These are phyloP conservation scores for Austroboletus eburneus DNA, from an alignment of 768 basidiomycete genomes.

Conservation along the genomic window DNA sequence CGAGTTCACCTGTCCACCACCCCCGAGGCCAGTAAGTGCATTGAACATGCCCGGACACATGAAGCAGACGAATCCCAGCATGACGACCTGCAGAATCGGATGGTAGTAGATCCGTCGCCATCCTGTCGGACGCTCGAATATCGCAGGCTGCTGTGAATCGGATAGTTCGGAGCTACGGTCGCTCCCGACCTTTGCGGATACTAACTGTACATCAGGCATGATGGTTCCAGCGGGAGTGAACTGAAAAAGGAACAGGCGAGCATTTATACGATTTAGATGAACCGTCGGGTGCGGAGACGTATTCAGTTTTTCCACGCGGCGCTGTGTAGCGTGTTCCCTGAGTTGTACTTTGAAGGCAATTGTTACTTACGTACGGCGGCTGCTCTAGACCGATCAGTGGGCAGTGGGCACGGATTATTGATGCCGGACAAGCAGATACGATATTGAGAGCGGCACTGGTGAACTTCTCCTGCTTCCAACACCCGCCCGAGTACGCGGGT, in stretches of 20 bases:
- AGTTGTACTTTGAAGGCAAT: too few species aligned
- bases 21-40: slow-evolving; percentile 75
- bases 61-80: slow-evolving; percentile 65
- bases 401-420: too few species aligned
- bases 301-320: background rate
- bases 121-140: slow-evolving; percentile 48
- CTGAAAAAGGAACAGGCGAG: background rate
- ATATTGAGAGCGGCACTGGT: too few species aligned
- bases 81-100: slow-evolving; percentile 36
- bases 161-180: slow-evolving; percentile 18
- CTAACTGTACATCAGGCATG: slow-evolving; percentile 21
- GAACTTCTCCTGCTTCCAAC: too few species aligned
- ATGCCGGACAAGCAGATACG: too few species aligned
- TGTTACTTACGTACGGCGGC: too few species aligned
- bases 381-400: too few species aligned
- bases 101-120: slow-evolving; percentile 54
- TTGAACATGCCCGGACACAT: slow-evolving; percentile 72
- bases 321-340: too few species aligned
- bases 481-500: too few species aligned
- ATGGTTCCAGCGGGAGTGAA: background rate
- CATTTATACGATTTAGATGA: slow-evolving; percentile 5
- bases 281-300: background rate
- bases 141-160: slow-evolving; percentile 16
- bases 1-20: slow-evolving; percentile 67
- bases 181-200: slow-evolving; percentile 16